Conservation (phyloP, 192 early-diverging fungal genomes). For the Podila epicladia region DNA sequence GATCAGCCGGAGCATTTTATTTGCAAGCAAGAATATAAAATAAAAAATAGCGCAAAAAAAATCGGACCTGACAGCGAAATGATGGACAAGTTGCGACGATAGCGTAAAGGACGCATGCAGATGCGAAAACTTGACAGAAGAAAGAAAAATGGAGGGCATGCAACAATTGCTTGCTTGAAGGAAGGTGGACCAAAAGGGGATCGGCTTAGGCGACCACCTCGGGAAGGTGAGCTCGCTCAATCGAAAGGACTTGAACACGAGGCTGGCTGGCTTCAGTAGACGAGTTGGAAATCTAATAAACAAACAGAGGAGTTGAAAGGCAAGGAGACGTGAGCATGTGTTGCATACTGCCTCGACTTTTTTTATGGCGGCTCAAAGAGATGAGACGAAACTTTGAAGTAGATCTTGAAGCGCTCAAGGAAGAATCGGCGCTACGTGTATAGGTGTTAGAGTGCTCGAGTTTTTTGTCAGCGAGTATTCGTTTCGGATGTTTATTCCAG, state of each 20-base stretch:
- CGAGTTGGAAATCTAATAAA: slow-evolving; percentile 14
- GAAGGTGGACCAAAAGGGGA: not conserved
- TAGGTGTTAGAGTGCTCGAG: not conserved
- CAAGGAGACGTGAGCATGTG: not conserved
- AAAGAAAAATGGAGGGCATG: too few species aligned
- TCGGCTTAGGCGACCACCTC: not conserved
- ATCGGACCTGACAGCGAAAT: too few species aligned
- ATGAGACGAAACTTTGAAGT: slow-evolving; percentile 24
- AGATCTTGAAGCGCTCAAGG: slow-evolving; percentile 35
- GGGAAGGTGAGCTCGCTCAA: slow-evolving; percentile 19
- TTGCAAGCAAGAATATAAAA: not conserved
- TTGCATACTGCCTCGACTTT: too few species aligned
- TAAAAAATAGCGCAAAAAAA: not conserved
- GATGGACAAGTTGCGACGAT: too few species aligned
- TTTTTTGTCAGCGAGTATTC: not conserved
- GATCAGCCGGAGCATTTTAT: not conserved
- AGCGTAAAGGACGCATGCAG: too few species aligned
- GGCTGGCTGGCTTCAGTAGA: slow-evolving; percentile 10
- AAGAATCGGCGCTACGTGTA: slow-evolving; percentile 15
- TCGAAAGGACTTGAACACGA: slow-evolving; percentile 19
- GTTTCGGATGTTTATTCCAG: not conserved
- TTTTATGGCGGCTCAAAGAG: too few species aligned
- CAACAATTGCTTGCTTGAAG: too few species aligned
- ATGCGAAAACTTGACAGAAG: too few species aligned
- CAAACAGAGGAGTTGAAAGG: not conserved